phyloP scores from a whole-genome alignment of 768 basidiomycete species.

The Coprinellus aureogranulatus region DNA sequence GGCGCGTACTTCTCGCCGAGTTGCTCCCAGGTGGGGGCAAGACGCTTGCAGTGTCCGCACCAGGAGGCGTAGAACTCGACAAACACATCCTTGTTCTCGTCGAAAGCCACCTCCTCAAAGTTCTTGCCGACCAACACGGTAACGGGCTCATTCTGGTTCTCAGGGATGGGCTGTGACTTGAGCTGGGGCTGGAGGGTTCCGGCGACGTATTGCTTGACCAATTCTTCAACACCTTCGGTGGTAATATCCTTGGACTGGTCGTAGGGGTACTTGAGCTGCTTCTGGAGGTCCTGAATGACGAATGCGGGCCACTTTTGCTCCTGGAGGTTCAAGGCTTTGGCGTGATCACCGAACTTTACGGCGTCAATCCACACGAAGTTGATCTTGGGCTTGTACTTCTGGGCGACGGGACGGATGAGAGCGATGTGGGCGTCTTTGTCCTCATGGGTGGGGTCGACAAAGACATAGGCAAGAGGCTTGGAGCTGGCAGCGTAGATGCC shows the following conservation, averaged over 20 bases:
- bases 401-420: slow-evolving; percentile 71
- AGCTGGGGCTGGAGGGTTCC: slow-evolving; percentile 79
- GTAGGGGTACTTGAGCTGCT: slow-evolving; percentile 87
- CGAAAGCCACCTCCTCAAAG: slow-evolving; percentile 83
- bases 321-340: slow-evolving; percentile 84
- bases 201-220: slow-evolving; percentile 62
- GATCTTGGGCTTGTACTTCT: slow-evolving; percentile 77
- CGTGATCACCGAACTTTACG: slow-evolving; percentile 92
- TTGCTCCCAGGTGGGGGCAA: slow-evolving; percentile 90
- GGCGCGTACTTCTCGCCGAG: slow-evolving; percentile 81
- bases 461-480: slow-evolving; percentile 92
- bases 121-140: slow-evolving; percentile 82
- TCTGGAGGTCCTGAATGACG: slow-evolving; percentile 82
- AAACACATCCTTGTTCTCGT: slow-evolving; percentile 91
- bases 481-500: slow-evolving; percentile 73
- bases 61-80: slow-evolving; percentile 97
- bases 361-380: slow-evolving; percentile 99
- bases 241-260: slow-evolving; percentile 67
- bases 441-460: slow-evolving; percentile 77
- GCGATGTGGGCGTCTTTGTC: slow-evolving; percentile 65
- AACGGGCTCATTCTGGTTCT: slow-evolving; percentile 78
- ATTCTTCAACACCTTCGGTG: slow-evolving; percentile 51
- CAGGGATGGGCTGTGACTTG: slow-evolving; percentile 88
- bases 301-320: slow-evolving; percentile 91
- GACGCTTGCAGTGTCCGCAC: slow-evolving; percentile 97